Percentiles rank a stretch among this genome's conserved stretches.
phyloP scores from a whole-genome alignment of 192 early-diverging fungal genomes.

The Backusella tarrabulga region DNA sequence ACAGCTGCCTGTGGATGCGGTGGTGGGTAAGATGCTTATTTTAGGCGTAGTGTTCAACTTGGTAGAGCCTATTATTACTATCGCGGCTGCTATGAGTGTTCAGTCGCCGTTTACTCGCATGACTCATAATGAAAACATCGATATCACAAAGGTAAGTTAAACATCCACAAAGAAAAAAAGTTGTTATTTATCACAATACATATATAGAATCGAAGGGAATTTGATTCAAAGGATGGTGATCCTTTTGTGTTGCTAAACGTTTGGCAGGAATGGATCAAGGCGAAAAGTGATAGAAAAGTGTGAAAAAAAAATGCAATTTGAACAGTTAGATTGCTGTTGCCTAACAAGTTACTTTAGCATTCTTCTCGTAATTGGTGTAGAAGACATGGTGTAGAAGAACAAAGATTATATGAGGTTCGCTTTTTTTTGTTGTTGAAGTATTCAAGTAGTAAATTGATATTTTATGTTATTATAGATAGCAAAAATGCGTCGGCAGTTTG shows the following conservation, averaged over 20 bases:
- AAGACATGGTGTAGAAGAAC: slow-evolving; percentile 65
- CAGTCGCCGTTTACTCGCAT: slow-evolving; percentile 61
- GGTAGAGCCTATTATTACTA: slow-evolving; percentile 51
- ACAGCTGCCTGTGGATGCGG: slow-evolving; percentile 58
- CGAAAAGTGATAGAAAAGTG: slow-evolving; percentile 50
- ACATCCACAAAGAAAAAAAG: not conserved
- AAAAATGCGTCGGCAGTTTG: slow-evolving; percentile 65
- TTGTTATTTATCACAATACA: not conserved
- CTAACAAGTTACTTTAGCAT: slow-evolving; percentile 31
- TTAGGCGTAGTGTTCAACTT: slow-evolving; percentile 53
- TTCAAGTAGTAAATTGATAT: not conserved
- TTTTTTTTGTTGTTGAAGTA: not conserved
- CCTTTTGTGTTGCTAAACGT: slow-evolving; percentile 65
- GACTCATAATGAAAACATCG: slow-evolving; percentile 40
- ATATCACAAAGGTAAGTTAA: slow-evolving; percentile 45
- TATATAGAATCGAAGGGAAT: slow-evolving; percentile 43
- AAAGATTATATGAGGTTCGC: slow-evolving; percentile 60
- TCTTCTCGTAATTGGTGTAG: slow-evolving; percentile 60
- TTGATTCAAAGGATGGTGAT: slow-evolving; percentile 60
- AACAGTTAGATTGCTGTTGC: not conserved
- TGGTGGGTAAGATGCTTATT: slow-evolving; percentile 68
- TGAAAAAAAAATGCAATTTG: not conserved
- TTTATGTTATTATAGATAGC: slow-evolving; percentile 41
- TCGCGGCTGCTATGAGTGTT: slow-evolving; percentile 65
- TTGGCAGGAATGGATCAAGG: slow-evolving; percentile 57